Conservation (phyloP, 306 rosid species). For the Malus orientalis region DNA sequence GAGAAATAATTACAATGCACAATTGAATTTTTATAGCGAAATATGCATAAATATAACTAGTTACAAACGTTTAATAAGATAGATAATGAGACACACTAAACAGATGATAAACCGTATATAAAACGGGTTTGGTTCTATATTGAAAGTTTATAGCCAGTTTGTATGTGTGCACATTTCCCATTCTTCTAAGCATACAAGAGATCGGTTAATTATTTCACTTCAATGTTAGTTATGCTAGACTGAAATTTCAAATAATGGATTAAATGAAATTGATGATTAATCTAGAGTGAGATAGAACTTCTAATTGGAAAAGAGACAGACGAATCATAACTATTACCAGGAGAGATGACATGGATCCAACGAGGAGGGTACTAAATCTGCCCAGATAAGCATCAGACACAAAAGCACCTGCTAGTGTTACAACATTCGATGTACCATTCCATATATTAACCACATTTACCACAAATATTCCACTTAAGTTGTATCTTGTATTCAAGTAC, state of each 20-base stretch:
- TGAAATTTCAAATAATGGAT: not conserved
- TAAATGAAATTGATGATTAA: not conserved
- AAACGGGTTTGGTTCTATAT: too few species aligned
- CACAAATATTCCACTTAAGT: slow-evolving; percentile 41
- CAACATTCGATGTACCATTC: slow-evolving; percentile 62
- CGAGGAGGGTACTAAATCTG: slow-evolving; percentile 59
- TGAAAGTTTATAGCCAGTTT: too few species aligned
- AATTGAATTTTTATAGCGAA: too few species aligned
- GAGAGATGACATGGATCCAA: slow-evolving; percentile 52
- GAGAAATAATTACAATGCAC: too few species aligned
- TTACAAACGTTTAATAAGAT: too few species aligned
- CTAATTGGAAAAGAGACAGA: not conserved
- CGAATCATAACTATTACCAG: slow-evolving; percentile 46
- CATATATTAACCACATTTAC: slow-evolving; percentile 64
- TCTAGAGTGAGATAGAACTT: not conserved
- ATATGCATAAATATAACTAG: too few species aligned
- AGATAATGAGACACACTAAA: too few species aligned
- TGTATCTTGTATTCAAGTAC: slow-evolving; percentile 45
- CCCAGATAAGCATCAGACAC: slow-evolving; percentile 73
- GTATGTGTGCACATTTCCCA: too few species aligned
- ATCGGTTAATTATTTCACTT: not conserved
- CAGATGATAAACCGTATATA: too few species aligned
- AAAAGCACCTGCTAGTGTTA: slow-evolving; percentile 65
- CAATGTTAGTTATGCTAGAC: not conserved
- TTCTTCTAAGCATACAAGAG: not conserved